Base-by-base conservation (phyloP, 2,329 filamentous ascomycete species). In the Ophiosphaerella herpotricha region DNA sequence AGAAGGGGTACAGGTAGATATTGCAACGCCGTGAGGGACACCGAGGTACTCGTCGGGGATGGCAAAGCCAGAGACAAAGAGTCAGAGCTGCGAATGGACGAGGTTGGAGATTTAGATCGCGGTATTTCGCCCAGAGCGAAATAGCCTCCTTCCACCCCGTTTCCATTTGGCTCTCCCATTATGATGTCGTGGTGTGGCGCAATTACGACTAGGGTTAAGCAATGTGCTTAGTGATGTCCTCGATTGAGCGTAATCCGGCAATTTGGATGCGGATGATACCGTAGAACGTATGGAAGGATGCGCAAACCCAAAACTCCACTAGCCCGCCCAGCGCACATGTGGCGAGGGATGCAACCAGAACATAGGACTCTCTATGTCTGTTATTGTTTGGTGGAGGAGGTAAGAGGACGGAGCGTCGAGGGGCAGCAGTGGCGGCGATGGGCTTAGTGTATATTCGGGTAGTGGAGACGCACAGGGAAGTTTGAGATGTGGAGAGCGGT, bases 1-100 rank as follows among this genome's bases (percentile, higher is more conserved):
- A 91, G 70, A 4, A 90, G 70, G 0, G 89, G 89, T 39, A 90
- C 83, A 0, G 89, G 89, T 5, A 92, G 77, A 64, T 89, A 90
- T 63, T 89, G 87, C 72, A 92, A 75, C 5, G 87, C 85, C 12
- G 70, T 67, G n/a, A 73, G 55, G 6, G 70, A 62, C 13, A 64
- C 66, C 54, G 64, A 60, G 38, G 67, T 68, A 39, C 58, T 46
- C 21, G 67, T 63, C 7, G 68, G 66, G 32, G 65, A 55, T 2
- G 58, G 58, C 36, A 72, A 44, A 14, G 63, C 60, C 38, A 71
- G 61, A 7, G 68, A 67, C 46, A 73, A 50, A 11, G 65, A 55
- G 39, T 67, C 68, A 34, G 37, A 53, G 61, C 70, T 71, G 40
- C 55, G 64, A 49, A 64, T 62, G 12, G 45, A 48, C 13, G 67